Evolutionary conservation across 805 yeast species (phyloP).

Genomic region (Saccharomycopsis sp.): DNA sequence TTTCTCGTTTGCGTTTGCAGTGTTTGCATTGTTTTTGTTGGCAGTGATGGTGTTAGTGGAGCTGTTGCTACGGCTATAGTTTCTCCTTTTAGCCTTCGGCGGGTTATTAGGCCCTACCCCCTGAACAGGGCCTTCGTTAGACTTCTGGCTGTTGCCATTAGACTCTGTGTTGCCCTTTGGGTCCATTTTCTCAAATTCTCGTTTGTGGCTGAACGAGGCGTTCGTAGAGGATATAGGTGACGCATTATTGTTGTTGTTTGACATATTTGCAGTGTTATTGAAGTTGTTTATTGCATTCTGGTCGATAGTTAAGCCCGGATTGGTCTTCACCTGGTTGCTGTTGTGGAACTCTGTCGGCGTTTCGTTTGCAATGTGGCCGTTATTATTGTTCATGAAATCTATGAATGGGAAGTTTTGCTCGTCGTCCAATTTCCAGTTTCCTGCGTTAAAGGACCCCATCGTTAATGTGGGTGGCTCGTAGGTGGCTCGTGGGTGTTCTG

Average conservation of each 20-base stretch:
- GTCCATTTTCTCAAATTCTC: background rate
- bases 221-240: background rate
- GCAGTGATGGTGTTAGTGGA: background rate
- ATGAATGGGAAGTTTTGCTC: background rate
- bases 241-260: constrained; percentile 1
- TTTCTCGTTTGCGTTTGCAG: background rate
- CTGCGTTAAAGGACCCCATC: background rate
- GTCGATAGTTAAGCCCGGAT: background rate
- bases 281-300: background rate
- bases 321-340: background rate
- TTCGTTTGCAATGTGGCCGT: background rate
- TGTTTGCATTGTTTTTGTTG: background rate
- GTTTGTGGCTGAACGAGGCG: background rate
- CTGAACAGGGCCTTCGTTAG: background rate
- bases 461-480: background rate
- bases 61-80: constrained; percentile 44
- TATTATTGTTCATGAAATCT: background rate
- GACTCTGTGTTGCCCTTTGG: background rate
- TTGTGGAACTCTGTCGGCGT: background rate
- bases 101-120: background rate
- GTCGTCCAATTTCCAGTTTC: background rate
- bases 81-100: constrained; percentile 39
- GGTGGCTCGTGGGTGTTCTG: background rate
- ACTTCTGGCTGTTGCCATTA: background rate
- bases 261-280: background rate